phyloP scores from a whole-genome alignment of 75 land plant genomes.

The Pseudotsuga menziesii region DNA sequence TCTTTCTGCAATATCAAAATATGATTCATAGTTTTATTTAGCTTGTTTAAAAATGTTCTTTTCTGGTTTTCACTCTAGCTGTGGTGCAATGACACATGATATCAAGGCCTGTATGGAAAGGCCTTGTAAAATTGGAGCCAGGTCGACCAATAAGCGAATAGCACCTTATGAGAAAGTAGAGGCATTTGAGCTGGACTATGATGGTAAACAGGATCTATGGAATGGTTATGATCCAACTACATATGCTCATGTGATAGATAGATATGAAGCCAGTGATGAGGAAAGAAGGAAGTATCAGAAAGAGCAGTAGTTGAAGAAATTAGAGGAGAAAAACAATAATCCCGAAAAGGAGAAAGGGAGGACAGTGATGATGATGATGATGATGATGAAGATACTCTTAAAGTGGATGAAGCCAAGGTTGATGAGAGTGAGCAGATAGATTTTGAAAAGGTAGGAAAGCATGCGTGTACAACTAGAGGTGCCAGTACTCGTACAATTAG shows the following conservation, averaged over 20 bases:
- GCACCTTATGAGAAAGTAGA: slow-evolving; percentile 93
- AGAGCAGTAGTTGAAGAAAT: slow-evolving; percentile 72
- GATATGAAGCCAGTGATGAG: slow-evolving; percentile 74
- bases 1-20: not conserved
- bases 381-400: slow-evolving; percentile 68
- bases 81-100: slow-evolving; percentile 93
- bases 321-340: slow-evolving; percentile 73
- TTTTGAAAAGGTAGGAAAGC: slow-evolving; percentile 94
- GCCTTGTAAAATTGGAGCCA: slow-evolving; percentile 76
- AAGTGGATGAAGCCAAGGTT: slow-evolving; percentile 93
- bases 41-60: not conserved
- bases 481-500: slow-evolving; percentile 96
- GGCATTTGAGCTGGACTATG: slow-evolving; percentile 85
- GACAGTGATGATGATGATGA: slow-evolving; percentile 52
- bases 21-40: not conserved
- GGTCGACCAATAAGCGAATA: slow-evolving; percentile 65
- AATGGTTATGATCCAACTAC: slow-evolving; percentile 86
- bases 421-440: slow-evolving; percentile 98
- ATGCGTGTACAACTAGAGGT: slow-evolving; percentile 95
- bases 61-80: slow-evolving; percentile 26
- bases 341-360: slow-evolving; percentile 20
- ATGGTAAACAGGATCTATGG: slow-evolving; percentile 95
- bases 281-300: slow-evolving; percentile 73
- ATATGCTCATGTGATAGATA: slow-evolving; percentile 65
- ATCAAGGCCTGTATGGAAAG: slow-evolving; percentile 74